These are phyloP conservation scores for Elaeis oleifera DNA, from an alignment of 202 grass and related monocot species.

Conservation along the genomic window DNA sequence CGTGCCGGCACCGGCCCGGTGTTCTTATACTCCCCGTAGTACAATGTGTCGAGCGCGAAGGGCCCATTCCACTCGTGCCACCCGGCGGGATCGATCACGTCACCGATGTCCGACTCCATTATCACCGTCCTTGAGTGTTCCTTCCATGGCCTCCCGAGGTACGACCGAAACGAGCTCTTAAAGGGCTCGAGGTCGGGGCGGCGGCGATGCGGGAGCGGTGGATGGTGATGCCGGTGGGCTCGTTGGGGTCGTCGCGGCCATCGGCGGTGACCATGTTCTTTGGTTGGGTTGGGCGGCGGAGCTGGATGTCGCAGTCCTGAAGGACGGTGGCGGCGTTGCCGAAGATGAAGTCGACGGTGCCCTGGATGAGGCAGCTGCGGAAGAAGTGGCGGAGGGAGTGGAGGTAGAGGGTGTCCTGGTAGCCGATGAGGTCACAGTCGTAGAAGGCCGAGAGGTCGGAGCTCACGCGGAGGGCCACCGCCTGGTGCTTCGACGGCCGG, in stretches of 20 bases:
- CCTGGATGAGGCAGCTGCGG: conserved; percentile 6
- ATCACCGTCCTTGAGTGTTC: background rate
- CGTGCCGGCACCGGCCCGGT: no score
- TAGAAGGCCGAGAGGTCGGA: conserved; percentile 12
- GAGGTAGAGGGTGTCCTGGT: conserved; percentile 18
- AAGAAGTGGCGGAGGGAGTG: conserved; percentile 22
- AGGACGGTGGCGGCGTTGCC: background rate
- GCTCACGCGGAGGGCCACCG: no score
- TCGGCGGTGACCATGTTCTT: no score
- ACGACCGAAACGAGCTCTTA: background rate
- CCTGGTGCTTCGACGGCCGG: conserved; percentile 1
- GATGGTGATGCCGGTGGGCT: conserved; percentile 5
- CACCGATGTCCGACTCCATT: background rate
- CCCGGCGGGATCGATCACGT: background rate
- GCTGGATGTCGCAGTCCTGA: conserved; percentile 3
- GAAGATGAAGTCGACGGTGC: conserved; percentile 9
- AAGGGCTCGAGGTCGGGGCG: background rate
- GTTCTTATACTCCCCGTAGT: no score
- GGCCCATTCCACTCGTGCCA: background rate
- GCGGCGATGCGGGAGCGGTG: background rate
- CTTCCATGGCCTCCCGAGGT: background rate
- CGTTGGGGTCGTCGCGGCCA: background rate
- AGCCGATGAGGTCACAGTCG: conserved; percentile 11
- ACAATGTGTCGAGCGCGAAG: no score
- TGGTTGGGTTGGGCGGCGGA: background rate